Percentiles rank a stretch among this genome's conserved stretches.
phyloP scores from a whole-genome alignment of 495 filamentous ascomycete genomes.

The Bacidia gigantensis region DNA sequence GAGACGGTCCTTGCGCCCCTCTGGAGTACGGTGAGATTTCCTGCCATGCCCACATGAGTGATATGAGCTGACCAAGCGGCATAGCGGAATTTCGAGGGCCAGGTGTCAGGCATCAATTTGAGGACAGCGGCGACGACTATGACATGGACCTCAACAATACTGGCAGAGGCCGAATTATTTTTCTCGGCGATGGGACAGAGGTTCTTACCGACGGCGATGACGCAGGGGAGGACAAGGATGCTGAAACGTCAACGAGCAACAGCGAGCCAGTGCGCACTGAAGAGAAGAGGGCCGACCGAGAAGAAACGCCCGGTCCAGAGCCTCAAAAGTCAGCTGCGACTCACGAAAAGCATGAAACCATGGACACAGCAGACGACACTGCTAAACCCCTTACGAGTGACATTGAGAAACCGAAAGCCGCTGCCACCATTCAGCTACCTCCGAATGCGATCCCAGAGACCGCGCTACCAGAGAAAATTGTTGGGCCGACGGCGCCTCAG shows the following conservation, averaged over 20 bases:
- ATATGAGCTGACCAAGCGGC: no score
- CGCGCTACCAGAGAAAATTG: conserved; percentile 20
- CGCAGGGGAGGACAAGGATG: conserved; percentile 69
- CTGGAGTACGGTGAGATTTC: conserved; percentile 94
- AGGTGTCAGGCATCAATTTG: conserved; percentile 76
- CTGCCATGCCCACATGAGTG: no score
- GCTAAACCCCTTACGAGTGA: conserved; percentile 16
- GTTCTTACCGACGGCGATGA: conserved; percentile 75
- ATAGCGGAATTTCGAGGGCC: conserved; percentile 96
- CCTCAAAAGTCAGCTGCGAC: conserved; percentile 23
- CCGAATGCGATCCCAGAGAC: conserved; percentile 17
- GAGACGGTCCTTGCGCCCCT: conserved; percentile 96
- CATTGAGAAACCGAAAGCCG: conserved; percentile 11
- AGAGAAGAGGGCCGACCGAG: conserved; percentile 33
- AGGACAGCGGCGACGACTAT: conserved; percentile 85
- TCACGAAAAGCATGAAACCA: conserved; percentile 21
- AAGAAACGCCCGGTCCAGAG: conserved; percentile 47
- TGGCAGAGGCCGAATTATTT: conserved; percentile 71
- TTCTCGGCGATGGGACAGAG: conserved; percentile 88
- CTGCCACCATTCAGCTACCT: conserved; percentile 6
- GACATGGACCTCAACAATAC: conserved; percentile 62
- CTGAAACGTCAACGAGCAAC: conserved; percentile 41
- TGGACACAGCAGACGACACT: conserved; percentile 34
- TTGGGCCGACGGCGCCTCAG: conserved; percentile 9
- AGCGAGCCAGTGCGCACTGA: conserved; percentile 21